Evolutionary conservation across 805 yeast species (phyloP).

Genomic region (Yamadazyma nakazawae): DNA sequence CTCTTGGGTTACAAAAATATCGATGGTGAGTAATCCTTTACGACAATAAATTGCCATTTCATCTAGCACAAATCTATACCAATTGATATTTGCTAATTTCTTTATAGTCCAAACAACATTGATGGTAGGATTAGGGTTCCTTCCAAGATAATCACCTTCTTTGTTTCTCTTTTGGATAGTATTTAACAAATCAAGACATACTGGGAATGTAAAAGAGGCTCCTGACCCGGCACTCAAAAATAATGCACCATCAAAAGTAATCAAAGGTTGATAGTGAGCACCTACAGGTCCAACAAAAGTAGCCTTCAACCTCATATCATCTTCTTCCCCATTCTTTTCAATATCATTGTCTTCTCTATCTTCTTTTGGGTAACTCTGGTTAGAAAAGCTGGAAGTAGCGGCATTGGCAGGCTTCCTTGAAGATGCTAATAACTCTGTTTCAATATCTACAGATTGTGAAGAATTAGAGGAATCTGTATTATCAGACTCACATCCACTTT

Average conservation of each 20-base stretch:
- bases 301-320: slow-evolving; percentile 27
- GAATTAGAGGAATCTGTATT: not conserved
- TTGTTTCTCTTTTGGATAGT: slow-evolving; percentile 24
- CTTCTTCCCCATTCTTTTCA: slow-evolving; percentile 2
- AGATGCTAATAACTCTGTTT: slow-evolving; percentile 11
- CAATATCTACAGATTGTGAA: slow-evolving; percentile 7
- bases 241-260: slow-evolving; percentile 38
- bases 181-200: slow-evolving; percentile 38
- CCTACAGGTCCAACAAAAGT: slow-evolving; percentile 48
- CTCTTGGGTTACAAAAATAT: slow-evolving; percentile 29
- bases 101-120: slow-evolving; percentile 34
- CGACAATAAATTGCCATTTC: slow-evolving; percentile 24
- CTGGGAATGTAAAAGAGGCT: slow-evolving; percentile 44
- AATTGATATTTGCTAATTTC: slow-evolving; percentile 21
- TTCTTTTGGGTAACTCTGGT: not conserved
- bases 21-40: slow-evolving; percentile 21
- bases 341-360: not conserved
- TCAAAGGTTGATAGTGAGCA: slow-evolving; percentile 38
- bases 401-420: not conserved
- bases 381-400: not conserved
- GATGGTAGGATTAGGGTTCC: slow-evolving; percentile 27
- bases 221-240: slow-evolving; percentile 47
- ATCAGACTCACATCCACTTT: not conserved
- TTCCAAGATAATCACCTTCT: slow-evolving; percentile 27
- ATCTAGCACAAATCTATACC: slow-evolving; percentile 36